Evolutionary conservation across 140 eudicot genomes (phyloP), one percentile per base, ranked within the genome.

Genomic region (Bidens hawaiensis): DNA sequence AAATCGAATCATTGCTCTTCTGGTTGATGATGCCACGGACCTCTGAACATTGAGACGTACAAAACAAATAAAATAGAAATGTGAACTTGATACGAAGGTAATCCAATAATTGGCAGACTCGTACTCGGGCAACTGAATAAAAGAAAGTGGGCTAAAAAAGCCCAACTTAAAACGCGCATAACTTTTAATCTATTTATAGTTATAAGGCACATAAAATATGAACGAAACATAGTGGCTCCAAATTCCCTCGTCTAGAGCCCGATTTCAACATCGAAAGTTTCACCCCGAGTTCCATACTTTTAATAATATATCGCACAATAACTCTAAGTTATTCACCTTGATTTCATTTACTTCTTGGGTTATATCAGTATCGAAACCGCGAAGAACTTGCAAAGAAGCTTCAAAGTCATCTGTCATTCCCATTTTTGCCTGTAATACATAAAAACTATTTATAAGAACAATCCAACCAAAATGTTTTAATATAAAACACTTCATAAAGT

Each of bases 381-480:
- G 95, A 41, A 90, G 97, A 46, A 90, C 97, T 90, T 90, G 97
- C 69, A 90, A 73, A 45, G 97, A 90, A 27, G 89, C 75, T 82
- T 90, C 97, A 73, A 90, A 90, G 64, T 90, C 97, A 61, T 90
- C 97, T 11, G 87, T 86, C 97, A 86, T 86, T 21, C 97, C 97
- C 95, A 86, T 90, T 75, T 90, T 90, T 6, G 97, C 97, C 97
- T 90, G 70, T 5, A 48, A 64, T 31, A 50, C 11, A 6, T 23
- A 55, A 50, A 25, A 49, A 36, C 5, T 41, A n/a, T 28, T 11
- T 38, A 60, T 42, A 40, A 3, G 2, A 48, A 2, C 13, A 10
- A 10, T 0, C 3, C n/a, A n/a, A n/a, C n/a, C n/a, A n/a, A 62
- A 34, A 11, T 0, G 12, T 9, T 1, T 9, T 10, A 12, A 38